phyloP scores from a whole-genome alignment of 179 eudicot genomes.

The Beta lomatogona region DNA sequence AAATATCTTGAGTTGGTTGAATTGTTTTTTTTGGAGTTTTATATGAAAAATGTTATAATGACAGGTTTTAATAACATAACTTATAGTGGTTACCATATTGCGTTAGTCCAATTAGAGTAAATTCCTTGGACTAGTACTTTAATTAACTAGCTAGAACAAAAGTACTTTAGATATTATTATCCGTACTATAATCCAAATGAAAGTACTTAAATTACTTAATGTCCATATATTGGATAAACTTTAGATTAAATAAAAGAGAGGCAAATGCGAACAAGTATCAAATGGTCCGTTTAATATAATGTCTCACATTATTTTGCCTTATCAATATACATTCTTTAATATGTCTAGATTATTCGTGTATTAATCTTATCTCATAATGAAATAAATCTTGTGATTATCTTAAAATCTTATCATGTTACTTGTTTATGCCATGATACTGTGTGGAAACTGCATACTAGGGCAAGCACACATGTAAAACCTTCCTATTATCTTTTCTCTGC shows the following conservation, averaged over 20 bases:
- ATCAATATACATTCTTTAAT: not conserved
- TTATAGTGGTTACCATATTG: not conserved
- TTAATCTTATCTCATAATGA: not conserved
- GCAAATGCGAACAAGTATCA: not conserved
- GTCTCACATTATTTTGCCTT: not conserved
- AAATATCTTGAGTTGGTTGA: not conserved
- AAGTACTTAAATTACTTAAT: not conserved
- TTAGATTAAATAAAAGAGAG: not conserved
- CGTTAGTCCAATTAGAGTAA: not conserved
- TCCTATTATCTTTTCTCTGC: not conserved
- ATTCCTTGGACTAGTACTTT: not conserved
- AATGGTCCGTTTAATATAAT: not conserved
- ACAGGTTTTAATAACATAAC: not conserved
- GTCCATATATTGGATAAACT: not conserved
- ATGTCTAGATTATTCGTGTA: no score
- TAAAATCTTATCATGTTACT: not conserved
- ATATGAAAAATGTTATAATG: not conserved
- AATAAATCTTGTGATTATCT: not conserved
- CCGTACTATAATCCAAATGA: not conserved
- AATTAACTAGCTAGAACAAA: not conserved
- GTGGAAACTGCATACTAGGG: no score
- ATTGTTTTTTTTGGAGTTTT: not conserved
- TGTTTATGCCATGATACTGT: not conserved
- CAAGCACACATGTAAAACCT: not conserved
- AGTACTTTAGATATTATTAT: not conserved